Evolutionary conservation across 208 protist species (phyloP), one percentile per base, ranked within the genome.

Genomic region (Trypanosoma congolense): DNA sequence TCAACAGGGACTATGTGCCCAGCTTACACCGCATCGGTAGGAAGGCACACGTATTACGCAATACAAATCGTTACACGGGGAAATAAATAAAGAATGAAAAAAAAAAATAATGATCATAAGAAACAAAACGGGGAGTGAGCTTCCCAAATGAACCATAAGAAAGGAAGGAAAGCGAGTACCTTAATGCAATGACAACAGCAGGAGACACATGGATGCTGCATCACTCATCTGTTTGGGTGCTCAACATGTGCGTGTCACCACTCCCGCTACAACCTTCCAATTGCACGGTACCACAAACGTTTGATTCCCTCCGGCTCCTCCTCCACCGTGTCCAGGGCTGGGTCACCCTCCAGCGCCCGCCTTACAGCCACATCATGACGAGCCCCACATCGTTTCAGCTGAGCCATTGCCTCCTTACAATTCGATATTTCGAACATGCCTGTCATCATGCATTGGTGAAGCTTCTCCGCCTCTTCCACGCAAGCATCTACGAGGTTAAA

Each of bases 391-490:
- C 67, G 62, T 73, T 93, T 93, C 49, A 93, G 71, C 36, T 75
- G 47, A 22, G 72, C 59, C 87, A 93, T 93, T 6, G 78, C 68
- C 31, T 64, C 58, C 40, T 84, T 73, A 43, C 87, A 93, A 42
- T 66, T 56, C 10, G 70, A 75, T 31, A 88, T 78, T 63, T 93
- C 87, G 54, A 91, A 93, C 73, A 85, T 87, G 66, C 73, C 83
- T 58, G 87, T 83, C 87, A 93, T 93, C 87, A 93, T 93, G 62
- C 87, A 93, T 65, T 90, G 73, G 40, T 93, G 82, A 47, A 93
- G 63, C 55, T 71, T 75, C 65, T 90, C 80, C 33, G 87, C 75
- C 63, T 93, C 77, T 50, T 69, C 55, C 19, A 69, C 61, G 61
- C 87, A 93, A 42, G 64, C 52, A 21, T 53, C 42, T 2, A 70